phyloP scores from a whole-genome alignment of 1,284 basidiomycete genomes.

The Inonotus hispidus region DNA sequence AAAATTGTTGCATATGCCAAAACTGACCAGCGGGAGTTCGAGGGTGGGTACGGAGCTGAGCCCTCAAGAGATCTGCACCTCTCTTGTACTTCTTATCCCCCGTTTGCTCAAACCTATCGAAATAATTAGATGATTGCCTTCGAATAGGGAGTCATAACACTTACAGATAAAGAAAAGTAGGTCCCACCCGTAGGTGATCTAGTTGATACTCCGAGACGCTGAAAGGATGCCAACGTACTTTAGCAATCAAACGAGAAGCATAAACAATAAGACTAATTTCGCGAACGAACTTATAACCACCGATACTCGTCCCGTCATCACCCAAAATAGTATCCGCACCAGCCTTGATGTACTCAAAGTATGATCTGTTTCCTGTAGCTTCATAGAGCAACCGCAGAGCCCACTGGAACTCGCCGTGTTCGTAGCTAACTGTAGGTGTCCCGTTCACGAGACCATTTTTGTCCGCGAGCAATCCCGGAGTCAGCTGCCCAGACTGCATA shows the following conservation, averaged over 20 bases:
- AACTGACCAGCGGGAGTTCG: constrained; percentile 40
- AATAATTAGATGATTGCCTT: neutral
- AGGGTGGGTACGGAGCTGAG: constrained; percentile 37
- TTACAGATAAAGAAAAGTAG: constrained; percentile 1
- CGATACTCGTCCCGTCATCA: constrained; percentile 34
- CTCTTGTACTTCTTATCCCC: constrained; percentile 34
- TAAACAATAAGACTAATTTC: neutral
- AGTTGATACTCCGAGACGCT: constrained; percentile 15
- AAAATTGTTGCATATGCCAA: constrained; percentile 39
- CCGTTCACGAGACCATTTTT: constrained; percentile 36
- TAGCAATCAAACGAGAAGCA: constrained; percentile 27
- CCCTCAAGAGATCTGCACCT: constrained; percentile 34
- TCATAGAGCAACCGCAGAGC: constrained; percentile 35
- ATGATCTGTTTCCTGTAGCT: constrained; percentile 34
- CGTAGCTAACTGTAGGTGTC: constrained; percentile 35
- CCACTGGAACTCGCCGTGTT: constrained; percentile 40
- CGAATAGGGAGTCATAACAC: neutral
- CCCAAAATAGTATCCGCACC: constrained; percentile 36
- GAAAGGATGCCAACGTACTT: neutral
- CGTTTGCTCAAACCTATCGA: constrained; percentile 31
- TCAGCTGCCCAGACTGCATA: constrained; percentile 42
- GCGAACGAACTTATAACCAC: constrained; percentile 31
- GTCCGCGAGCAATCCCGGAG: constrained; percentile 36
- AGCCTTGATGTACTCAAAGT: constrained; percentile 36
- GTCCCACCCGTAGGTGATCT: constrained; percentile 19